phyloP scores from a whole-genome alignment of 306 rosid genomes.

The Prunus padus region DNA sequence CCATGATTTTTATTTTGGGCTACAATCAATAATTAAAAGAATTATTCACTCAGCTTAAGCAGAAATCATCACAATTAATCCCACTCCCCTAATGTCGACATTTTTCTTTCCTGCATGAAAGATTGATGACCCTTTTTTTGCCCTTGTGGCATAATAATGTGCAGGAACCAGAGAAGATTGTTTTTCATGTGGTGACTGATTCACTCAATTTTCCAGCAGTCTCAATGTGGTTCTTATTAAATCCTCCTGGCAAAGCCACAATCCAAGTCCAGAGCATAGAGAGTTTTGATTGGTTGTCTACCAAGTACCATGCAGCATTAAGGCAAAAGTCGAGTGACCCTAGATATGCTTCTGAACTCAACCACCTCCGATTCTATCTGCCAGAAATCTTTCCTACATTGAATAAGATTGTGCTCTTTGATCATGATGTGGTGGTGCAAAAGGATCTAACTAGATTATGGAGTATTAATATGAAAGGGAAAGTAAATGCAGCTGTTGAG shows the following conservation, averaged over 20 bases:
- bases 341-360: slow-evolving; percentile 81
- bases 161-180: slow-evolving; percentile 79
- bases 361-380: slow-evolving; percentile 88
- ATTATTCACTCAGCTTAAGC: background rate
- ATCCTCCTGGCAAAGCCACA: slow-evolving; percentile 83
- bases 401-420: slow-evolving; percentile 71
- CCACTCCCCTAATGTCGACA: background rate
- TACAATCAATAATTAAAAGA: background rate
- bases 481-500: slow-evolving; percentile 75
- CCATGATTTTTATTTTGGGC: background rate
- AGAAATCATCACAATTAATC: background rate
- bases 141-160: slow-evolving; percentile 21
- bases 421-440: slow-evolving; percentile 94
- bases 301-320: slow-evolving; percentile 41
- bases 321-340: slow-evolving; percentile 54
- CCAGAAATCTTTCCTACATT: slow-evolving; percentile 75
- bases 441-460: slow-evolving; percentile 74
- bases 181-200: slow-evolving; percentile 89
- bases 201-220: slow-evolving; percentile 84
- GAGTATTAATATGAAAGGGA: slow-evolving; percentile 65
- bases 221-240: slow-evolving; percentile 88
- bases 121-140: slow-evolving; percentile 20
- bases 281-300: slow-evolving; percentile 59
- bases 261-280: slow-evolving; percentile 72
- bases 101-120: background rate